These are phyloP conservation scores for Saccharomycopsis selenospora DNA, from an alignment of 805 yeast species.

Conservation along the genomic window DNA sequence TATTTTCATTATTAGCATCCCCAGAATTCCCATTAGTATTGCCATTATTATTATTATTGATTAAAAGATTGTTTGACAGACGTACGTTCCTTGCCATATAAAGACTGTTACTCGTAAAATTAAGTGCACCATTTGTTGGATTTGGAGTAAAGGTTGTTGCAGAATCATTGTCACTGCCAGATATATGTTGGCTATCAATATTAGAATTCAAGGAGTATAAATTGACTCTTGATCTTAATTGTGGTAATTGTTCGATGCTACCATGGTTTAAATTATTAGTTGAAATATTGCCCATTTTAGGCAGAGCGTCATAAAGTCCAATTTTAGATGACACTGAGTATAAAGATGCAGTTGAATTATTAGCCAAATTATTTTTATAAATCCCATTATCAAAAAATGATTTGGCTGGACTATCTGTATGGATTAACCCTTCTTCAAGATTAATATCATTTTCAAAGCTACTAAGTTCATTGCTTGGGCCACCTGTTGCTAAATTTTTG, in stretches of 20 bases:
- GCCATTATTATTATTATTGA: background rate
- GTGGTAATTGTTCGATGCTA: slow-evolving; percentile 8
- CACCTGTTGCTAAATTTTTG: background rate
- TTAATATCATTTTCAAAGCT: slow-evolving; percentile 14
- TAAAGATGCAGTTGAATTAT: slow-evolving; percentile 11
- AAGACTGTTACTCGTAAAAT: background rate
- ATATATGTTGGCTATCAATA: background rate
- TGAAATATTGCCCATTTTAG: background rate
- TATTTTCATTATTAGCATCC: background rate
- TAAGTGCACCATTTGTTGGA: background rate
- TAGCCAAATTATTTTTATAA: slow-evolving; percentile 10
- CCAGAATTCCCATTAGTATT: background rate
- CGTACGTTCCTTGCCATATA: background rate
- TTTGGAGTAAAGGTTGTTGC: background rate
- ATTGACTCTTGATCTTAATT: slow-evolving; percentile 18
- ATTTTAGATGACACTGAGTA: slow-evolving; percentile 10
- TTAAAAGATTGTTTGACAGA: background rate
- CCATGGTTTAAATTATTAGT: background rate
- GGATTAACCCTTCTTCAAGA: slow-evolving; percentile 16
- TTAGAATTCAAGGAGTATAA: slow-evolving; percentile 13
- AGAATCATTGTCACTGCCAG: background rate
- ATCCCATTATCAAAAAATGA: no score
- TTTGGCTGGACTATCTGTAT: background rate
- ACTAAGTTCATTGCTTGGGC: background rate
- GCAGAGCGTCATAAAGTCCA: background rate